Evolutionary conservation across 2,329 filamentous ascomycete species (phyloP).

Genomic region (Paracorniculantispora psalliotae): DNA sequence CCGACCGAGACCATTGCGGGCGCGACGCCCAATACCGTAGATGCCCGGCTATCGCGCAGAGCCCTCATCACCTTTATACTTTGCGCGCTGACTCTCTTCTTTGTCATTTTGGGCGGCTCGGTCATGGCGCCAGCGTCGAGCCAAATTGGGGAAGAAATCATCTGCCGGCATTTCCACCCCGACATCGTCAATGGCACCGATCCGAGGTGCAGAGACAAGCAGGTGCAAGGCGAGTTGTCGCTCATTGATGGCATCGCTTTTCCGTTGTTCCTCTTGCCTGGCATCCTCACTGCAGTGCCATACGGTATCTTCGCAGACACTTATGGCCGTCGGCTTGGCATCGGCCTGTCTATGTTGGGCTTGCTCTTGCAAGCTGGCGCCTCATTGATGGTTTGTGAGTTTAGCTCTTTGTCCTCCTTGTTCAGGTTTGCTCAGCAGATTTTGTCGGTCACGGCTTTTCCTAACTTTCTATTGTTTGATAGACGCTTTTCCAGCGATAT

Average conservation of each 20-base stretch:
- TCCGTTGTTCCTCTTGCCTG: background rate
- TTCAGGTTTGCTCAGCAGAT: background rate
- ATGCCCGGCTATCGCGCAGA: background rate
- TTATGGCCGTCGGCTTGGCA: background rate
- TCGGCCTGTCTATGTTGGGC: background rate
- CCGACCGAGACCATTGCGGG: background rate
- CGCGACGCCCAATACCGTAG: too few species aligned
- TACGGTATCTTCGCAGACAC: conserved; percentile 5
- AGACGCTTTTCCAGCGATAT: background rate
- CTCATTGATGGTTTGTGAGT: background rate
- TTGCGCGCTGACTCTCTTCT: background rate
- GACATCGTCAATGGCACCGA: background rate
- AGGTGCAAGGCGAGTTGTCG: background rate
- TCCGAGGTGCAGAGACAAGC: conserved; percentile 3
- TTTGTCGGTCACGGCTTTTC: background rate
- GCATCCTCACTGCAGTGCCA: conserved; percentile 2
- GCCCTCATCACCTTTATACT: background rate
- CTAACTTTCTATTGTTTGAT: background rate
- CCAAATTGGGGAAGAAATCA: background rate
- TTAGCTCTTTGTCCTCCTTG: background rate
- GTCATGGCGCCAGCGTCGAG: background rate
- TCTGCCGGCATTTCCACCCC: background rate
- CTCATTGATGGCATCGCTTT: background rate
- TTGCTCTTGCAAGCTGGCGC: background rate
- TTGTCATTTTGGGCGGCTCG: background rate